phyloP scores from a whole-genome alignment of 2,329 filamentous ascomycete genomes.

The Pleurostoma richardsiae region DNA sequence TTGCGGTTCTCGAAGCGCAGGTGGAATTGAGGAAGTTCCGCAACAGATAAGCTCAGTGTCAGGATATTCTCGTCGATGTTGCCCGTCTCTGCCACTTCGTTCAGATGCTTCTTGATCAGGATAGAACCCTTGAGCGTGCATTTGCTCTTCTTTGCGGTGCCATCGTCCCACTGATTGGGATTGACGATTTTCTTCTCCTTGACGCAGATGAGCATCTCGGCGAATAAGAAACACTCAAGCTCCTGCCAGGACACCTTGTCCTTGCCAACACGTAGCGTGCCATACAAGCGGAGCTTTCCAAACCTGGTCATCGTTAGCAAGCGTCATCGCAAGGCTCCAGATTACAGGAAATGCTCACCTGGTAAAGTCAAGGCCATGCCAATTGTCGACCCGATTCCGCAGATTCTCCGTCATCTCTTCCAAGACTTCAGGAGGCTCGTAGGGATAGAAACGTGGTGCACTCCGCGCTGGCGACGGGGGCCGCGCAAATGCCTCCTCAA shows the following conservation, averaged over 20 bases:
- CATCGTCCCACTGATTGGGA: slow-evolving; percentile 60
- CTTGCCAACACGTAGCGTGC: slow-evolving; percentile 88
- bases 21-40: slow-evolving; percentile 90
- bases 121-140: slow-evolving; percentile 97
- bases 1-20: slow-evolving; percentile 79
- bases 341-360: slow-evolving; percentile 41
- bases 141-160: slow-evolving; percentile 59
- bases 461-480: slow-evolving; percentile 56
- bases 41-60: slow-evolving; percentile 84
- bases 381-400: slow-evolving; percentile 88
- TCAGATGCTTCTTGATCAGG: slow-evolving; percentile 94
- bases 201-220: slow-evolving; percentile 98
- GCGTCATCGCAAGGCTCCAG: not conserved
- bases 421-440: slow-evolving; percentile 70
- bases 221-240: slow-evolving; percentile 92
- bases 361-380: slow-evolving; percentile 92
- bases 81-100: slow-evolving; percentile 73
- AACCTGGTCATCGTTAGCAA: slow-evolving; percentile 53
- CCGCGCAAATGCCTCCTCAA: slow-evolving; percentile 49
- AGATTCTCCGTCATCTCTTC: slow-evolving; percentile 84
- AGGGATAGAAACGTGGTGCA: slow-evolving; percentile 59
- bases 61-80: slow-evolving; percentile 74
- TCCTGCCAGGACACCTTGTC: slow-evolving; percentile 97
- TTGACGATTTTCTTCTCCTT: slow-evolving; percentile 81
- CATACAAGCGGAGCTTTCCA: slow-evolving; percentile 85